Evolutionary conservation across 2,329 filamentous ascomycete genomes (phyloP).

Genomic region (Fusarium tanahbumbuense): DNA sequence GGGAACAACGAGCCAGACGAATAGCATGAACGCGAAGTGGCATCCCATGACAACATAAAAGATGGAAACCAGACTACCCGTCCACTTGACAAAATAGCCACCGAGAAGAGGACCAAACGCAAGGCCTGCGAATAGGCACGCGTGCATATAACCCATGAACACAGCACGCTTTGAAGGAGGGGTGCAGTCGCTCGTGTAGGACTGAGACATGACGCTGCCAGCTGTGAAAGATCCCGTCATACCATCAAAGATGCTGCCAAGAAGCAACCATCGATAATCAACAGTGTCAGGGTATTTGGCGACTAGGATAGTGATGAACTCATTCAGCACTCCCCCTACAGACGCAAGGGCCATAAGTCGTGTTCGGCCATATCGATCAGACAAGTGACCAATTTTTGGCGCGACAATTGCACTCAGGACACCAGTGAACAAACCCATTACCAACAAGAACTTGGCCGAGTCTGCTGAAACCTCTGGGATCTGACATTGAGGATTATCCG

Average conservation of each 20-base stretch:
- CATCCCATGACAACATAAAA: conserved; percentile 85
- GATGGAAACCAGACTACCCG: conserved; percentile 79
- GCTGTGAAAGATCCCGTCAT: conserved; percentile 89
- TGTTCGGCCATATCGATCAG: conserved; percentile 86
- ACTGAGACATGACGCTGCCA: conserved; percentile 79
- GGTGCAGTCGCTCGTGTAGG: conserved; percentile 91
- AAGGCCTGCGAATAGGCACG: conserved; percentile 88
- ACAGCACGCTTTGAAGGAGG: conserved; percentile 82
- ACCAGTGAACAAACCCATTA: conserved; percentile 79
- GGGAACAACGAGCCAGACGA: conserved; percentile 77
- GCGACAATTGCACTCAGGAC: conserved; percentile 82
- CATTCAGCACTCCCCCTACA: conserved; percentile 77
- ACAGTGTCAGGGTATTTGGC: conserved; percentile 79
- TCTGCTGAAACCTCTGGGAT: conserved; percentile 81
- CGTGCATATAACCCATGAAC: conserved; percentile 89
- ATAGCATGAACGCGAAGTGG: conserved; percentile 79
- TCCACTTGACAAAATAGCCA: conserved; percentile 81
- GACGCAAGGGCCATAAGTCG: conserved; percentile 79
- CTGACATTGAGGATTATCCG: conserved; percentile 81
- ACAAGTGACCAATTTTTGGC: conserved; percentile 85
- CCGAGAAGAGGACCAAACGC: conserved; percentile 86
- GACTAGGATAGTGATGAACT: conserved; percentile 81
- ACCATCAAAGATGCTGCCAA: conserved; percentile 84
- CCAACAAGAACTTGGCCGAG: conserved; percentile 82
- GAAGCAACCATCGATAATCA: conserved; percentile 81